phyloP scores from a whole-genome alignment of 2,329 filamentous ascomycete genomes.

The Sarocladiaceae sp. region DNA sequence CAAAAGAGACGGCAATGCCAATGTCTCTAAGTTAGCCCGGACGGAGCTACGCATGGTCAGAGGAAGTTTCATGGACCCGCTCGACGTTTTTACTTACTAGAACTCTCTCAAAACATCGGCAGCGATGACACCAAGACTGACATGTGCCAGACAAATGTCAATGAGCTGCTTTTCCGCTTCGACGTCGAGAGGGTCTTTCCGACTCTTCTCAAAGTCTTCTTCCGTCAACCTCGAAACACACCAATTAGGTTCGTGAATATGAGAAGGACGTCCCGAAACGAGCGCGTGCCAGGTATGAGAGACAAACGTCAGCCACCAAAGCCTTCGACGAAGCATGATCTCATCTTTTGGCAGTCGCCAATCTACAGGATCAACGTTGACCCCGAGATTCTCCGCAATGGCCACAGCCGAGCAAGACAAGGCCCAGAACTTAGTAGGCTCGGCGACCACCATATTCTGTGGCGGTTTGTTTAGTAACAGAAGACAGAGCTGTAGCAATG shows the following conservation, averaged over 20 bases:
- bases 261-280: slow-evolving; percentile 4
- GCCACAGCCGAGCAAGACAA: slow-evolving; percentile 18
- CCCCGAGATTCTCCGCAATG: slow-evolving; percentile 18
- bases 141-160: slow-evolving; percentile 16
- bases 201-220: slow-evolving; percentile 15
- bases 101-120: slow-evolving; percentile 18
- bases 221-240: slow-evolving; percentile 13
- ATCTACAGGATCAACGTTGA: slow-evolving; percentile 15
- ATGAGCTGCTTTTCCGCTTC: slow-evolving; percentile 1
- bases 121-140: slow-evolving; percentile 16
- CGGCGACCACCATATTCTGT: slow-evolving; percentile 17
- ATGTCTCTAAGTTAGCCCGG: slow-evolving; percentile 8
- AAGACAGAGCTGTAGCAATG: slow-evolving; percentile 17
- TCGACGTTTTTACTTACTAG: slow-evolving; percentile 17
- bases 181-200: background rate
- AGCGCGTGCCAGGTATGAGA: slow-evolving; percentile 12
- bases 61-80: background rate
- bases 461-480: slow-evolving; percentile 18
- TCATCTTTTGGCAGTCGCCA: slow-evolving; percentile 19
- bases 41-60: background rate
- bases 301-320: slow-evolving; percentile 20
- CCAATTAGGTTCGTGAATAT: slow-evolving; percentile 12
- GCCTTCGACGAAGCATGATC: slow-evolving; percentile 16
- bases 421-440: slow-evolving; percentile 17
- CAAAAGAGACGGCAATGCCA: slow-evolving; percentile 12